Conservation (phyloP, 1,139 yeast genomes). For the Komagataea norvegica region DNA sequence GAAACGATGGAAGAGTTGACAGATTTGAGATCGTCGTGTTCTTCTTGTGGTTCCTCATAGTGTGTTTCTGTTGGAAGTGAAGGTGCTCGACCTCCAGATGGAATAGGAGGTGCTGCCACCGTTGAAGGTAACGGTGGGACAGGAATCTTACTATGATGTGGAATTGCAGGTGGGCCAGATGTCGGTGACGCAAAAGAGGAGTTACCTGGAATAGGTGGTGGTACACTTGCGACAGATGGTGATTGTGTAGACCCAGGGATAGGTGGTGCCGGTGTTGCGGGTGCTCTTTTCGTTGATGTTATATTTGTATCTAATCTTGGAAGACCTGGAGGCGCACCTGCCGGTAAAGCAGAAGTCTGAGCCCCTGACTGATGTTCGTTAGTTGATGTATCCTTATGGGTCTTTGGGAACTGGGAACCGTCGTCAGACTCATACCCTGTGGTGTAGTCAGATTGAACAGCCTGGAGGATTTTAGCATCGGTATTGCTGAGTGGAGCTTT, state of each 20-base stretch:
- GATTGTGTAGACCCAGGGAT: constrained; percentile 15
- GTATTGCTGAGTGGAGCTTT: neutral
- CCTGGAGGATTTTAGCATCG: constrained; percentile 3
- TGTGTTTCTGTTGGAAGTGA: constrained; percentile 2
- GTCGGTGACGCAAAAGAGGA: neutral
- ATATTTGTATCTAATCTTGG: constrained; percentile 15
- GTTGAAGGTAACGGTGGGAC: constrained; percentile 9
- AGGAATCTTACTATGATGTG: constrained; percentile 1
- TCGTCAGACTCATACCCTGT: constrained; percentile 28
- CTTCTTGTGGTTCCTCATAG: neutral
- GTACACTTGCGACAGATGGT: constrained; percentile 5
- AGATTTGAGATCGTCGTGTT: constrained; percentile 8
- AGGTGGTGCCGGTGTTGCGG: constrained; percentile 17
- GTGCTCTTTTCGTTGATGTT: constrained; percentile 17
- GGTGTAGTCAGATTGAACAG: constrained; percentile 22
- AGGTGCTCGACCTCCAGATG: constrained; percentile 9
- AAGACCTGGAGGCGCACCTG: constrained; percentile 10
- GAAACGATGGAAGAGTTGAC: constrained; percentile 11
- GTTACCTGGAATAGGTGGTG: neutral
- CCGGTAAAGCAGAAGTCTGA: neutral
- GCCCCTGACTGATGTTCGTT: constrained; percentile 5
- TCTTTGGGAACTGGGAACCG: constrained; percentile 12
- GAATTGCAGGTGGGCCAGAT: constrained; percentile 7
- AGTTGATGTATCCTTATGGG: constrained; percentile 8
- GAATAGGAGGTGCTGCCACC: constrained; percentile 4